Conservation (phyloP, 2,329 filamentous ascomycete species). For the Torrubiella hemipterigena region DNA sequence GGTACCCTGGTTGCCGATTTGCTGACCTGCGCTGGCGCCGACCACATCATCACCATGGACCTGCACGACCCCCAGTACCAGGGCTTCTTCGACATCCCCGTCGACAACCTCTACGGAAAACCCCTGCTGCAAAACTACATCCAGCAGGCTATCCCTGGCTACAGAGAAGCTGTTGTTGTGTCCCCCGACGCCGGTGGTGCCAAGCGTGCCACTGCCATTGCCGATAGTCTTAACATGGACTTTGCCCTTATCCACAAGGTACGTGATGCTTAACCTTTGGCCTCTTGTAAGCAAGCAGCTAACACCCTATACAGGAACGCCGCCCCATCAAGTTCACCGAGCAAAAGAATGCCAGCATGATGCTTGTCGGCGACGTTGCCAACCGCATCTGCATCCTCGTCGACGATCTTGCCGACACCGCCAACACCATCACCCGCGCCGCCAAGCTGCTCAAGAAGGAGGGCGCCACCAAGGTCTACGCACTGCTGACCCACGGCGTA, state of each 20-base stretch:
- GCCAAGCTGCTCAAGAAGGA: constrained; percentile 96
- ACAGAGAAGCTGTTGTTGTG: constrained; percentile 79
- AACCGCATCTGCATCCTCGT: constrained; percentile 79
- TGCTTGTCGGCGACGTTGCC: constrained; percentile 79
- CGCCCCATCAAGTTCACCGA: constrained; percentile 80
- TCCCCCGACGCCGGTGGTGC: constrained; percentile 94
- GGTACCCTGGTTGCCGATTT: constrained; percentile 91
- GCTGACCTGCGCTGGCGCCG: constrained; percentile 86
- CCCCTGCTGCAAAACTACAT: constrained; percentile 60
- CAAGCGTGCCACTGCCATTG: constrained; percentile 90
- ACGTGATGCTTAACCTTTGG: constrained; percentile 9
- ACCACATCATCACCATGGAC: constrained; percentile 97
- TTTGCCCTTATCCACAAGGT: constrained; percentile 98
- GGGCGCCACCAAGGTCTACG: constrained; percentile 83
- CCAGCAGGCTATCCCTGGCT: constrained; percentile 73
- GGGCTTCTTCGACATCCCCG: constrained; percentile 96
- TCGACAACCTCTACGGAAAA: constrained; percentile 90
- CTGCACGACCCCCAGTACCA: constrained; percentile 94
- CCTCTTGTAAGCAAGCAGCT: constrained; percentile 16
- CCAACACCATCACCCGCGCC: constrained; percentile 91
- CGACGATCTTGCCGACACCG: constrained; percentile 90
- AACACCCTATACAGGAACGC: constrained; percentile 51
- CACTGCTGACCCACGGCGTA: constrained; percentile 87
- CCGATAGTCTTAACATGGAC: constrained; percentile 83
- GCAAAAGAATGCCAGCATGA: constrained; percentile 87